A percentile compares a stretch with the other conserved stretches of the same genome.
These are phyloP conservation scores for Chrysochromulina parva DNA, from an alignment of 78 protist species.

Conservation along the genomic window DNA sequence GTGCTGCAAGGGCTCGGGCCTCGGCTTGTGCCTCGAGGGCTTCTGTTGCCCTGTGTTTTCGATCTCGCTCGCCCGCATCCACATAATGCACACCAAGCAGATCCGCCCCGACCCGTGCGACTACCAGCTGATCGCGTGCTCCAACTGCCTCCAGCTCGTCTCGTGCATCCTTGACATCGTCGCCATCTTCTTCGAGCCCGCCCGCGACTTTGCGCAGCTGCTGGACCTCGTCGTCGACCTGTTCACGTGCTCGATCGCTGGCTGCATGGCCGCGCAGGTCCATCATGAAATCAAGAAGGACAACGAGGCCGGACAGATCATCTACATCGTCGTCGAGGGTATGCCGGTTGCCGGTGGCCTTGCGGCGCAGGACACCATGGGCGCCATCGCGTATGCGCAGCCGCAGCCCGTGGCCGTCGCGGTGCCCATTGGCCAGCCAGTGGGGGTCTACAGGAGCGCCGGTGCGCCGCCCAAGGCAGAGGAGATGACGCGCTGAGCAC, in stretches of 20 bases:
- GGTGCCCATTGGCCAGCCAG: too few relatives aligned
- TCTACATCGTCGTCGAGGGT: background rate
- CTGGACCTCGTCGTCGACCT: background rate
- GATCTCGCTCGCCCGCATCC: background rate
- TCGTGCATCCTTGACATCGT: background rate
- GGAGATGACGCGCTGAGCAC: too few relatives aligned
- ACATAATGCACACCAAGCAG: background rate
- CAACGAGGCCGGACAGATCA: background rate
- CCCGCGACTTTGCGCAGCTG: background rate
- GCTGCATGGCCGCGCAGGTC: slow-evolving; percentile 16
- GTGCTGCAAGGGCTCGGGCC: background rate
- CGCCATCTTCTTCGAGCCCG: background rate
- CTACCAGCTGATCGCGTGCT: background rate
- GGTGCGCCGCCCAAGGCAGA: too few relatives aligned
- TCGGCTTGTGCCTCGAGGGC: background rate
- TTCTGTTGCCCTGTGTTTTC: background rate
- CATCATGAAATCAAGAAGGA: background rate
- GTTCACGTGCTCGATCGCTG: background rate
- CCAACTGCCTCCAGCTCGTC: background rate
- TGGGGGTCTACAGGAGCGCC: too few relatives aligned
- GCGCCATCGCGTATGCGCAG: background rate
- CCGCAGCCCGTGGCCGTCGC: too few relatives aligned
- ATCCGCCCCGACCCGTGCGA: background rate
- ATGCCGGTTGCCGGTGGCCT: background rate
- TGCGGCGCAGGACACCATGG: background rate